Evolutionary conservation across 73 alveolate species (phyloP).

Genomic region (Paramecium bursaria): DNA sequence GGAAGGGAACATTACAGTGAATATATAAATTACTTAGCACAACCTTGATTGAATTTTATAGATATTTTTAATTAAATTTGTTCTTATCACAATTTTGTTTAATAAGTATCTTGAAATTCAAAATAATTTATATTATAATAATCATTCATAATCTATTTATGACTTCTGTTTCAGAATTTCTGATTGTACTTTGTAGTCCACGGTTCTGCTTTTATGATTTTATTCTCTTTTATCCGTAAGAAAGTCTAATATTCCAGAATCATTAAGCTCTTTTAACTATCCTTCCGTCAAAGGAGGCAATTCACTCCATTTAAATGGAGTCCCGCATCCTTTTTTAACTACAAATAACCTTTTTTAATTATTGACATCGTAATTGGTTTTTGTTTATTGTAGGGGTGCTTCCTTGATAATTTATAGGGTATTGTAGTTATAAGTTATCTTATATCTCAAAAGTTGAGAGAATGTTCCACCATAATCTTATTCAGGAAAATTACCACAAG

Average conservation of each 20-base stretch:
- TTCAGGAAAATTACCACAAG: slow-evolving; percentile 30
- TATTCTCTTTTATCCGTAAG: too few species aligned
- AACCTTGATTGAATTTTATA: too few species aligned
- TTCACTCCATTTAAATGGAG: neutral
- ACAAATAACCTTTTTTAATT: neutral
- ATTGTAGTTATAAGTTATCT: neutral
- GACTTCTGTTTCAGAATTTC: too few species aligned
- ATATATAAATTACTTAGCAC: too few species aligned
- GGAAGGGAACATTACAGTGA: too few species aligned
- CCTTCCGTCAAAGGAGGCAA: neutral
- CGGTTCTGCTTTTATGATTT: too few species aligned
- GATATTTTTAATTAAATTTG: too few species aligned
- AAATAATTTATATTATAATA: too few species aligned
- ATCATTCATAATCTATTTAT: too few species aligned
- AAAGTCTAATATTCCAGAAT: slow-evolving; percentile 3
- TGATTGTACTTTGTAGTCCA: too few species aligned
- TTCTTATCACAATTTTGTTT: too few species aligned
- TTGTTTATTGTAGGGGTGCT: neutral
- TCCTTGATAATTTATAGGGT: neutral
- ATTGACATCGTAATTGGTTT: neutral
- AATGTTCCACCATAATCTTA: neutral
- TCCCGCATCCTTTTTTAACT: neutral
- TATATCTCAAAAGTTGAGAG: neutral
- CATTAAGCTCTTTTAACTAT: neutral
- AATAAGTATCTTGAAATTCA: too few species aligned